Percentiles rank a stretch among this genome's conserved stretches.
Evolutionary conservation across 225 moss, liverwort and hornwort species (phyloP).

Genomic region (Marchantia paleacea): DNA sequence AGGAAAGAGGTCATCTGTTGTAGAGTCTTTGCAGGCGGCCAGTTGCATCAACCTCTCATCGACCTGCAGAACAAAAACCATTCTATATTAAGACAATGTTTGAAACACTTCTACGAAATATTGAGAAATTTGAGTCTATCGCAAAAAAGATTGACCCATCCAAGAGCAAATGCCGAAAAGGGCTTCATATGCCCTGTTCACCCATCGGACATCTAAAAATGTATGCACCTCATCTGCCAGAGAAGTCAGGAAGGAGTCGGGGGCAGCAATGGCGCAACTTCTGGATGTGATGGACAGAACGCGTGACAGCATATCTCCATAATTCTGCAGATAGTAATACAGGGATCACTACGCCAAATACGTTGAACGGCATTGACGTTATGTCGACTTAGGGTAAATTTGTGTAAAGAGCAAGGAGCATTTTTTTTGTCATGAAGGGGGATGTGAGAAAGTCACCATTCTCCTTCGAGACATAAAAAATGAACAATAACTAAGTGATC

Average conservation of each 20-base stretch:
- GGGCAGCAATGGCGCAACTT: constrained; percentile 6
- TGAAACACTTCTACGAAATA: background rate
- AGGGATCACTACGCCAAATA: background rate
- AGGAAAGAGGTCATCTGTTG: background rate
- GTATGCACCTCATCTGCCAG: constrained; percentile 19
- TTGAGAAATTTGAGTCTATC: background rate
- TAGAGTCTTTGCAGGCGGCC: constrained; percentile 26
- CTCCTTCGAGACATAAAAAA: background rate
- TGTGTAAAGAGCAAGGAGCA: background rate
- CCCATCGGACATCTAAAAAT: no score
- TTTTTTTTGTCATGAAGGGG: no score
- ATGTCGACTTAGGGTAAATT: background rate
- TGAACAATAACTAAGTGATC: no score
- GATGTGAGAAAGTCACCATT: background rate
- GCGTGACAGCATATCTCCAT: constrained; percentile 2
- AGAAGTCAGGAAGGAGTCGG: constrained; percentile 25
- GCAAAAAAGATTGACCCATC: background rate
- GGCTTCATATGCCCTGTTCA: background rate
- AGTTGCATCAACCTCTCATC: constrained; percentile 17
- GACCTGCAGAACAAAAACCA: background rate
- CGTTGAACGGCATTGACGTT: background rate
- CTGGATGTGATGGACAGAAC: background rate
- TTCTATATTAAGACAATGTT: no score
- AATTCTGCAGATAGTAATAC: constrained; percentile 7
- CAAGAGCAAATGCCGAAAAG: background rate